Evolutionary conservation across 768 basidiomycete genomes (phyloP).

Genomic region (Tephrocybe sp.): DNA sequence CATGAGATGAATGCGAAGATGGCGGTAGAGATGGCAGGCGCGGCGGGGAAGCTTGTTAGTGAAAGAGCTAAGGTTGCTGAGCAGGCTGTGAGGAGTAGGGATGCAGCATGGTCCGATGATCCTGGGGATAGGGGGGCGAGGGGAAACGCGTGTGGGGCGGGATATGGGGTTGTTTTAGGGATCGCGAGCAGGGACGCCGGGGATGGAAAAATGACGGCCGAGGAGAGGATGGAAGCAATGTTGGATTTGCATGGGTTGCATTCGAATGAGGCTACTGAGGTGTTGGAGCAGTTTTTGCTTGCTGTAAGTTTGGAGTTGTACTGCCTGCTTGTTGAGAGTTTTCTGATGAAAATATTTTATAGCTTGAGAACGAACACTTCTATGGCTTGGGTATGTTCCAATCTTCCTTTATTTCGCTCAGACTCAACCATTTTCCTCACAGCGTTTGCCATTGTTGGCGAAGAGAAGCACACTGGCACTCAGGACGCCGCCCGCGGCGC

Average conservation of each 20-base stretch:
- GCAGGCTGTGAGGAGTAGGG: conserved; percentile 70
- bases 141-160: conserved; percentile 77
- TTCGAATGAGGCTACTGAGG: conserved; percentile 89
- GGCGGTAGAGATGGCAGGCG: conserved; percentile 79
- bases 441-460: conserved; percentile 92
- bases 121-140: conserved; percentile 71
- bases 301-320: conserved; percentile 55
- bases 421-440: background rate
- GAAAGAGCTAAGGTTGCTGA: conserved; percentile 79
- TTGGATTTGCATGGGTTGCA: conserved; percentile 94
- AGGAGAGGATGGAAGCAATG: conserved; percentile 87
- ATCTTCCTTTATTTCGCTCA: background rate
- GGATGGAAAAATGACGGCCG: conserved; percentile 61
- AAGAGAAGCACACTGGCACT: conserved; percentile 95
- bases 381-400: conserved; percentile 74
- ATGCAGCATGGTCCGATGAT: conserved; percentile 81
- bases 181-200: conserved; percentile 63
- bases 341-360: conserved; percentile 8
- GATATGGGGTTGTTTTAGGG: conserved; percentile 87
- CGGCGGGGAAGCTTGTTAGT: conserved; percentile 81
- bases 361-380: conserved; percentile 89
- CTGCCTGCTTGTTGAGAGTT: background rate
- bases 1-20: conserved; percentile 93
- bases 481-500: conserved; percentile 82
- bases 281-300: conserved; percentile 85